phyloP scores from a whole-genome alignment of 306 rosid species.

The Prosopis cineraria region DNA sequence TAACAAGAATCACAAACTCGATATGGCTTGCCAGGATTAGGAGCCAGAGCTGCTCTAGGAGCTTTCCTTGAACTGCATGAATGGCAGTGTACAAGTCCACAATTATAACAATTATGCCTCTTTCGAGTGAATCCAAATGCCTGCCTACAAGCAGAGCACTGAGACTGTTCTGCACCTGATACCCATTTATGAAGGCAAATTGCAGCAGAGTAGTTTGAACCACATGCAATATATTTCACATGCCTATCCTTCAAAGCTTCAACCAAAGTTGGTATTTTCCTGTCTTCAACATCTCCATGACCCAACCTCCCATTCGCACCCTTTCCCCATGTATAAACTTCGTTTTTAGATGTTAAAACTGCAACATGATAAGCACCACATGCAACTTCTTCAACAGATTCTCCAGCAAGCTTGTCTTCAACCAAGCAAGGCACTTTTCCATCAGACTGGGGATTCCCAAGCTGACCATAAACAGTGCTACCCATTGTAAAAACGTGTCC shows the following conservation, averaged over 20 bases:
- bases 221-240: slow-evolving; percentile 89
- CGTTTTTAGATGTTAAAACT: slow-evolving; percentile 78
- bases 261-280: slow-evolving; percentile 80
- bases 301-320: slow-evolving; percentile 99
- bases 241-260: slow-evolving; percentile 92
- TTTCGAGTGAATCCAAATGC: slow-evolving; percentile 96
- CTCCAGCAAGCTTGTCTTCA: slow-evolving; percentile 80
- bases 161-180: slow-evolving; percentile 96
- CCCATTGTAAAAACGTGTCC: slow-evolving; percentile 96
- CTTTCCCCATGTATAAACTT: slow-evolving; percentile 99
- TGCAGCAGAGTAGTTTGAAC: slow-evolving; percentile 89
- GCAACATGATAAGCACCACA: slow-evolving; percentile 97
- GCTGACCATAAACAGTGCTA: slow-evolving; percentile 97
- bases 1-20: slow-evolving; percentile 95
- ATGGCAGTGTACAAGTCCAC: slow-evolving; percentile 99
- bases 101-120: slow-evolving; percentile 97
- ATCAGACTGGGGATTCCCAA: slow-evolving; percentile 86
- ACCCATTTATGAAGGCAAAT: slow-evolving; percentile 98
- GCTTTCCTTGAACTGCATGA: slow-evolving; percentile 97
- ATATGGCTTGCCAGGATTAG: slow-evolving; percentile 82
- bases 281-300: slow-evolving; percentile 95
- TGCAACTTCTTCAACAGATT: slow-evolving; percentile 79
- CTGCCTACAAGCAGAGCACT: slow-evolving; percentile 97
- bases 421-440: slow-evolving; percentile 89
- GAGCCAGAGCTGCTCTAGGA: slow-evolving; percentile 89